phyloP scores from a whole-genome alignment of 805 yeast species.

The Metschnikowia amazonensis region DNA sequence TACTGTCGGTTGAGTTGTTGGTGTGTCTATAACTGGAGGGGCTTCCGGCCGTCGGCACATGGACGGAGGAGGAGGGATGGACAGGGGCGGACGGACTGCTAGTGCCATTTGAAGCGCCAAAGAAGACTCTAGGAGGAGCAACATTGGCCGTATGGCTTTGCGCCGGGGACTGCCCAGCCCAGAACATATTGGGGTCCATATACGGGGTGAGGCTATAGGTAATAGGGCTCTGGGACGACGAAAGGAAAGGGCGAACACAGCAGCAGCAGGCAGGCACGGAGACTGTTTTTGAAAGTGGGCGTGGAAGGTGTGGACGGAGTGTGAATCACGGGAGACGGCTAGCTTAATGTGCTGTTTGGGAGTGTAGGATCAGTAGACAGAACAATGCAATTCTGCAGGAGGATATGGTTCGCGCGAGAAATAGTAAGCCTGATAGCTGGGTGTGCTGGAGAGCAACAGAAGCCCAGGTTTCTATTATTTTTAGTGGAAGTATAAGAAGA shows the following conservation, averaged over 20 bases:
- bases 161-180: conserved; percentile 3
- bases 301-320: background rate
- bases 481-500: too few species aligned
- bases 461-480: too few species aligned
- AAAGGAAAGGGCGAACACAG: too few species aligned
- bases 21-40: background rate
- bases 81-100: conserved; percentile 14
- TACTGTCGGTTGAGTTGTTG: conserved; percentile 18
- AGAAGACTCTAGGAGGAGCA: background rate
- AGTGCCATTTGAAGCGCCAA: background rate
- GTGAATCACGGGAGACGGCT: background rate
- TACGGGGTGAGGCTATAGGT: background rate
- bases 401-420: conserved; percentile 3
- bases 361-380: background rate
- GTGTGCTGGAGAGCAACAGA: too few species aligned
- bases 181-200: conserved; percentile 1
- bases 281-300: background rate
- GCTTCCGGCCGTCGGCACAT: too few species aligned
- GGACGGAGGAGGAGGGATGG: too few species aligned
- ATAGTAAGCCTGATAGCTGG: background rate
- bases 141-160: background rate
- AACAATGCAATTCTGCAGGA: conserved; percentile 3
- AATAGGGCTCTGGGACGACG: background rate
- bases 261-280: too few species aligned
- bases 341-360: background rate